Base-by-base conservation (phyloP, 2,329 filamentous ascomycete species). In the Aspergillus hortae region DNA sequence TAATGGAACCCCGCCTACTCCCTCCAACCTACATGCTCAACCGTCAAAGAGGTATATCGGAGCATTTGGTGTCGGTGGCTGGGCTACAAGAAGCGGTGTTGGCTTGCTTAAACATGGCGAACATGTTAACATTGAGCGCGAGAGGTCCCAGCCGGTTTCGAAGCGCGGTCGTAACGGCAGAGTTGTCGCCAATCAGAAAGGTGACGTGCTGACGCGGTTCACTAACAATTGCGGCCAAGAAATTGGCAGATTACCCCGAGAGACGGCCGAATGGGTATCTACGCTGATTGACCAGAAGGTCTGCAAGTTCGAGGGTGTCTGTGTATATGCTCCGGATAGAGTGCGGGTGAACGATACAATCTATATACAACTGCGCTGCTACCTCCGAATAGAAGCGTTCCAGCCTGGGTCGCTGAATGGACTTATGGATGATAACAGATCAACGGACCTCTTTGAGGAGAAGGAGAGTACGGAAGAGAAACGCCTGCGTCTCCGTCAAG, bases 331-430 rank as follows among this genome's bases (percentile, higher is more conserved):
- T 0, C 92, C 92, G 0, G 92, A 97, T 51, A 79, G 83, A 44
- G 72, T 97, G 44, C 81, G 89, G 46, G 94, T 92, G 7, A 96
- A 95, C 64, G 94, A 99, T 63, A 97, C 91, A 0, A 81, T 99
- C n/a, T 95, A 92, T 62, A 71, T 99, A 6, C 94, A 99, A 68
- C 73, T 99, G 42, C 81, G 82, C 49, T 94, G 88, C 65, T 95
- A 81, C 50, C 69, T 99, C 36, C 77, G 94, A 14, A 82, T 77
- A 53, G 82, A 82, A 15, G 88, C 90, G 0, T 97, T 99, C 62
- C 80, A 86, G 46, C 79, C 77, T 41, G 78, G 76, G 3, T 77
- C 77, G 2, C 85, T 91, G 47, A 46, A 52, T 33, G 56, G 56
- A 11, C 49, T 57, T 15, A 79, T 84, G 46, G 80, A 86, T 51